A percentile compares a stretch with the other conserved stretches of the same genome.
Conservation (phyloP, 1,139 yeast genomes). For the Sporopachydermia cereana region DNA sequence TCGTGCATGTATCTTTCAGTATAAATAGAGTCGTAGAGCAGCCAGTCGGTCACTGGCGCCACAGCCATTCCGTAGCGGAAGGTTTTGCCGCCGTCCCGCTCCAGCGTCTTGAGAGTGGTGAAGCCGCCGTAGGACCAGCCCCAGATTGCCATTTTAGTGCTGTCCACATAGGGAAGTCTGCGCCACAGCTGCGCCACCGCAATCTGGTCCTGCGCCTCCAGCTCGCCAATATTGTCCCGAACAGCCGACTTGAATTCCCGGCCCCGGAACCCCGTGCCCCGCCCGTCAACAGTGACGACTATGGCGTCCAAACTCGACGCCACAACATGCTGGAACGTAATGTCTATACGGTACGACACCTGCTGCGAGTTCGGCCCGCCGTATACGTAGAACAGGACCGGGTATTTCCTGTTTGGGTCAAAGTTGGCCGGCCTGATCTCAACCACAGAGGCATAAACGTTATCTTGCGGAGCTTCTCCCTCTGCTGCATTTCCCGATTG, state of each 20-base stretch:
- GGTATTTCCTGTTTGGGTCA: constrained; percentile 40
- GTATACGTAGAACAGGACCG: constrained; percentile 60
- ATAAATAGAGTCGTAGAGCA: constrained; percentile 60
- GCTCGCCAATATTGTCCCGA: constrained; percentile 52
- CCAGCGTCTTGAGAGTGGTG: constrained; percentile 62
- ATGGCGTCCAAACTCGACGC: constrained; percentile 60
- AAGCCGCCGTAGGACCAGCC: constrained; percentile 86
- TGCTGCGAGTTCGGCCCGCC: constrained; percentile 80
- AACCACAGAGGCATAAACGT: constrained; percentile 36
- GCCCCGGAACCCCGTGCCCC: constrained; percentile 70
- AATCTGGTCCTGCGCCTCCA: constrained; percentile 62
- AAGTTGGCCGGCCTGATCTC: constrained; percentile 59
- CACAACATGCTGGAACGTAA: constrained; percentile 51
- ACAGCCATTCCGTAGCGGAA: constrained; percentile 66
- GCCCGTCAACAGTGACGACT: constrained; percentile 72
- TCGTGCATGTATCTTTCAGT: constrained; percentile 71
- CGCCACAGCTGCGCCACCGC: constrained; percentile 54
- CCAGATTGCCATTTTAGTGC: constrained; percentile 53
- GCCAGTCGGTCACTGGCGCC: constrained; percentile 78
- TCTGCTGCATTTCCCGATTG: constrained; percentile 26
- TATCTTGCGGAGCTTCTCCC: constrained; percentile 30
- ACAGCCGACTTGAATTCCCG: constrained; percentile 49
- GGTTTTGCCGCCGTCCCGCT: constrained; percentile 45
- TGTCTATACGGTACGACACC: constrained; percentile 41
- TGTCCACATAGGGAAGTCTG: constrained; percentile 42